phyloP scores from a whole-genome alignment of 176 grass and related monocot genomes.

The Cenchrus fungigraminus region DNA sequence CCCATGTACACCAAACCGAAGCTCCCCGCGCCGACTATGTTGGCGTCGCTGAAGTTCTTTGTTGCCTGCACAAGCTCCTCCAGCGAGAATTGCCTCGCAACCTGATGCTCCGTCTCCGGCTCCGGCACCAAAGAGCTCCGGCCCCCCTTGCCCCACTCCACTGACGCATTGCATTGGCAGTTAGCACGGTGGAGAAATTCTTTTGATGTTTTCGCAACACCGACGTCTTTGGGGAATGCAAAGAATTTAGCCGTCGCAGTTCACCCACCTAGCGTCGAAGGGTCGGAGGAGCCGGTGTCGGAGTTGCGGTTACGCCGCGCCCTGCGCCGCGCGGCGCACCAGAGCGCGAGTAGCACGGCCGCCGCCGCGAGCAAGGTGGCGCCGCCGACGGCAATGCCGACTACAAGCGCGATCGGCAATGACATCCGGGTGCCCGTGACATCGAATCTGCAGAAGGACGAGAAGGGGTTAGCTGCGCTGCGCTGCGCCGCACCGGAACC shows the following conservation, averaged over 20 bases:
- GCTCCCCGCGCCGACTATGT: slow-evolving; percentile 78
- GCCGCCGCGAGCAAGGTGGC: slow-evolving; percentile 43
- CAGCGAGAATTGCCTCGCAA: slow-evolving; percentile 67
- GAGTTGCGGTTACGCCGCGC: slow-evolving; percentile 67
- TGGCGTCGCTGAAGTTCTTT: slow-evolving; percentile 72
- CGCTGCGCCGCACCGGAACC: neutral
- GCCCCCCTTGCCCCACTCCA: slow-evolving; percentile 79
- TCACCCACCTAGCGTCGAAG: slow-evolving; percentile 83
- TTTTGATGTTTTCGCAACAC: neutral
- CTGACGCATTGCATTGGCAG: slow-evolving; percentile 36
- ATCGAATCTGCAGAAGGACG: slow-evolving; percentile 62
- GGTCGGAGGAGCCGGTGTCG: slow-evolving; percentile 90
- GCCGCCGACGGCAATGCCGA: slow-evolving; percentile 68
- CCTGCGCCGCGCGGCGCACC: slow-evolving; percentile 49
- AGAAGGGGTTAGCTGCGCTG: neutral
- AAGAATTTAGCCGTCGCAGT: slow-evolving; percentile 2
- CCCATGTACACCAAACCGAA: slow-evolving; percentile 96
- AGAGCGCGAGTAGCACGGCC: slow-evolving; percentile 50
- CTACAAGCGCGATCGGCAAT: slow-evolving; percentile 67
- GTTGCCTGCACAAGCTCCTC: slow-evolving; percentile 85
- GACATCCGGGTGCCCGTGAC: slow-evolving; percentile 85
- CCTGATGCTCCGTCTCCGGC: slow-evolving; percentile 37
- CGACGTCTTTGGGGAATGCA: slow-evolving; percentile 11
- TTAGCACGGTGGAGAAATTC: neutral
- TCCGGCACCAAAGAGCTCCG: slow-evolving; percentile 50